phyloP scores from a whole-genome alignment of 2,329 filamentous ascomycete genomes.

The Pyricularia sp. region DNA sequence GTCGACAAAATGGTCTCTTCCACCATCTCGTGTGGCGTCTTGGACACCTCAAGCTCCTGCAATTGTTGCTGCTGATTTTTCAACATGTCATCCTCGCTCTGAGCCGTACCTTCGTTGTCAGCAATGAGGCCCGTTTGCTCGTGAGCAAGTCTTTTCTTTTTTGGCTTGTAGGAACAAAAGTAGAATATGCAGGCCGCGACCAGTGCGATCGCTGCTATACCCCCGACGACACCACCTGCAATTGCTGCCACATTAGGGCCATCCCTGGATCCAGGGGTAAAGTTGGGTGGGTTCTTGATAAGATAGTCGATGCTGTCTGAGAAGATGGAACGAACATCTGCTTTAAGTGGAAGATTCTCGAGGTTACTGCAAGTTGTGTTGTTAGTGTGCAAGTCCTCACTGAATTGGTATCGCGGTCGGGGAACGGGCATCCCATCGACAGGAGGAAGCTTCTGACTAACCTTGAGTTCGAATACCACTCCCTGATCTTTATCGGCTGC shows the following conservation, averaged over 20 bases:
- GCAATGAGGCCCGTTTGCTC: no score
- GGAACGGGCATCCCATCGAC: no score
- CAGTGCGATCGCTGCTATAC: background rate
- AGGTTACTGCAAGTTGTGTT: background rate
- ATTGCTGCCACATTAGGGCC: background rate
- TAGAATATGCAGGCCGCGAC: background rate
- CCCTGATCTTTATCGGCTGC: background rate
- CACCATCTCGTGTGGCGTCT: no score
- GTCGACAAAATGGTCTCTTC: no score
- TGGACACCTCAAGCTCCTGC: no score
- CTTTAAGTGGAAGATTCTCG: background rate
- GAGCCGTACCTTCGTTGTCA: no score
- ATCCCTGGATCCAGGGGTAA: background rate
- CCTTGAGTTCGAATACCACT: background rate
- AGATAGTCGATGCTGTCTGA: background rate
- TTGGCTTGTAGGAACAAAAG: background rate
- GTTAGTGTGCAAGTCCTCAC: background rate
- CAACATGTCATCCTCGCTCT: no score
- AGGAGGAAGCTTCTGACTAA: background rate
- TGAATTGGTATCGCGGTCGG: no score
- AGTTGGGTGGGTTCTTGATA: background rate
- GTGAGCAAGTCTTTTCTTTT: background rate
- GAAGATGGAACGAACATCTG: background rate
- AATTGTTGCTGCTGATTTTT: no score
- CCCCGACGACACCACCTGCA: background rate